Percentiles rank a stretch among this genome's conserved stretches.
phyloP scores from a whole-genome alignment of 805 yeast genomes.

The Candida pseudoglaebosa region DNA sequence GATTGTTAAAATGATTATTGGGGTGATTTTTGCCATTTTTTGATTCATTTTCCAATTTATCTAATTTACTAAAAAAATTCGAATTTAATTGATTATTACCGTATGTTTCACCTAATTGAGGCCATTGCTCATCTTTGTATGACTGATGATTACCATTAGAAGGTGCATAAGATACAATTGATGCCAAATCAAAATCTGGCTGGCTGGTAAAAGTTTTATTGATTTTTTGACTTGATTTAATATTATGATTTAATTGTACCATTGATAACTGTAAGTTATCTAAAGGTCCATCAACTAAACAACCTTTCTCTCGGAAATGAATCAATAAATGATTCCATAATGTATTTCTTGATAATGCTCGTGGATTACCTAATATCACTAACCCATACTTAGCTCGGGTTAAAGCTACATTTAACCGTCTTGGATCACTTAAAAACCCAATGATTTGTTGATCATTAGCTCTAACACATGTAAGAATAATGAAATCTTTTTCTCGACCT shows the following conservation, averaged over 20 bases:
- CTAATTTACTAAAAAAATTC: slow-evolving; percentile 32
- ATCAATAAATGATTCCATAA: slow-evolving; percentile 76
- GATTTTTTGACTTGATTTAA: slow-evolving; percentile 20
- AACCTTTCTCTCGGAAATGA: slow-evolving; percentile 79
- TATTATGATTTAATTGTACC: slow-evolving; percentile 42
- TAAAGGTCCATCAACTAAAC: slow-evolving; percentile 85
- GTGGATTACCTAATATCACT: slow-evolving; percentile 75
- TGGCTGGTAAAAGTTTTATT: slow-evolving; percentile 5
- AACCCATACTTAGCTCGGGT: slow-evolving; percentile 43
- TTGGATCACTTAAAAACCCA: slow-evolving; percentile 42
- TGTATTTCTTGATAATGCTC: slow-evolving; percentile 62
- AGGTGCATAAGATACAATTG: slow-evolving; percentile 22
- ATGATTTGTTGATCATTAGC: slow-evolving; percentile 38
- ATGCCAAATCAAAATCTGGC: slow-evolving; percentile 25
- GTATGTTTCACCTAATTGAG: slow-evolving; percentile 18
- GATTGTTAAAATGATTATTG: slow-evolving; percentile 1
- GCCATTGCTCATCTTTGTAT: slow-evolving; percentile 20
- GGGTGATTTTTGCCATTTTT: too few relatives aligned
- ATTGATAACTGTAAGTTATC: slow-evolving; percentile 73
- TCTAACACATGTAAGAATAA: slow-evolving; percentile 42
- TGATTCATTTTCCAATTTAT: slow-evolving; percentile 15
- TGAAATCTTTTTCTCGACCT: slow-evolving; percentile 43
- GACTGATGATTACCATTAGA: slow-evolving; percentile 3
- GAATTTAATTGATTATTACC: slow-evolving; percentile 19
- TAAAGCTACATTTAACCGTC: slow-evolving; percentile 42